Evolutionary conservation across 805 yeast genomes (phyloP).

Genomic region (Candida silvicultrix): DNA sequence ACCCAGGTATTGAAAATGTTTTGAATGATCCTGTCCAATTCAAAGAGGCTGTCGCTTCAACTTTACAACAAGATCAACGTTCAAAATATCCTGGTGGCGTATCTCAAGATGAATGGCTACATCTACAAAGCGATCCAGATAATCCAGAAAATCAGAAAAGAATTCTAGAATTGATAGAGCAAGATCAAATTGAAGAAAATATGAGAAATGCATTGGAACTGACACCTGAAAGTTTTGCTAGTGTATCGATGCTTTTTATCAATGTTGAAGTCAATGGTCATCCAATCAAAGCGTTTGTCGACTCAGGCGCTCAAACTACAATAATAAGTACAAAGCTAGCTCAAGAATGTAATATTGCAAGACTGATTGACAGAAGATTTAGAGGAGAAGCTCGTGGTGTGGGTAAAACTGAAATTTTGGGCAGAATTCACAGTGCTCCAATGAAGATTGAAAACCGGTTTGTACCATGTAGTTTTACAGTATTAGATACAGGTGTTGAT

Average conservation of each 20-base stretch:
- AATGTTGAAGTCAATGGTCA: conserved; percentile 72
- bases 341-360: conserved; percentile 59
- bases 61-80: conserved; percentile 26
- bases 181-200: conserved; percentile 74
- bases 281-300: conserved; percentile 88
- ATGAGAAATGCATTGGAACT: conserved; percentile 74
- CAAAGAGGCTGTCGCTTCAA: conserved; percentile 30
- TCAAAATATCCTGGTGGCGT: conserved; percentile 26
- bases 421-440: conserved; percentile 86
- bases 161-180: conserved; percentile 61
- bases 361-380: conserved; percentile 74
- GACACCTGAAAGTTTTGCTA: conserved; percentile 84
- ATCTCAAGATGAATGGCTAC: conserved; percentile 39
- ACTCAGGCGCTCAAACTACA: conserved; percentile 92
- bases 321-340: conserved; percentile 77
- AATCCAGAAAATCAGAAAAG: conserved; percentile 61
- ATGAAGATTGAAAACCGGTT: conserved; percentile 63
- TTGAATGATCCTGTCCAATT: conserved; percentile 45
- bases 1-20: conserved; percentile 42
- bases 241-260: conserved; percentile 80
- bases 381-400: conserved; percentile 87
- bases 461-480: conserved; percentile 64
- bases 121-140: conserved; percentile 59
- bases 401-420: conserved; percentile 72
- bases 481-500: conserved; percentile 67